Base-by-base conservation (phyloP, 2,329 filamentous ascomycete genomes). In the Stemphylium vesicarium region DNA sequence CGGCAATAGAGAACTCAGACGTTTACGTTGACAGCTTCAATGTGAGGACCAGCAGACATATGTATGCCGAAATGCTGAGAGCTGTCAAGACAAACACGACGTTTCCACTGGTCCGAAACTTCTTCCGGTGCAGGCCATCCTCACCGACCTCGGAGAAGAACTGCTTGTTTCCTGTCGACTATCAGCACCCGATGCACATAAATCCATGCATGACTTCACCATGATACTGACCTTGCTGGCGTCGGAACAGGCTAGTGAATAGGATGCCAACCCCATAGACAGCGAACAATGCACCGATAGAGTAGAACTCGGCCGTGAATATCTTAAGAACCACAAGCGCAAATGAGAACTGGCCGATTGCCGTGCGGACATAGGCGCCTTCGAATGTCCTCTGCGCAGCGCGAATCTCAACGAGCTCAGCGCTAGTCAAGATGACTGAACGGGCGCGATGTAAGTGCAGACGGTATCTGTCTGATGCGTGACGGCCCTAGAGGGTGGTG, bases 371-470 rank as follows among this genome's bases (percentile, higher is more conserved):
- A 77, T 98, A 99, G 18, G 95, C 95, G 18, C 95, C 95, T 77
- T 99, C 95, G 68, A 98, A 99, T 2, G 95, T 99, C 50, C 95
- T 87, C 75, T 99, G 95, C 10, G 94, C 91, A 11, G 95, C 95
- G 60, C 95, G 91, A 63, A 98, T 89, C 78, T 98, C 95, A 61
- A 97, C 91, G 38, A 99, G 88, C 76, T 97, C 94, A 65, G 89
- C 83, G 20, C 87, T 82, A 4, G 92, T 96, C 56, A 97, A 82
- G 20, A 95, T 81, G 29, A 96, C 89, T 20, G 90, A 93, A 57
- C 90, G 86, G 39, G 93, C 92, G 49, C 92, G 88, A 78, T 96
- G 93, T 60, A 90, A 81, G 58, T 92, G 90, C 45, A 96, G 82
- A 60, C 86, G 90, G 72, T 96, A 90, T 59, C 85, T 84, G 72